Conservation (phyloP, 768 basidiomycete genomes). For the Tephrocybe sp. region DNA sequence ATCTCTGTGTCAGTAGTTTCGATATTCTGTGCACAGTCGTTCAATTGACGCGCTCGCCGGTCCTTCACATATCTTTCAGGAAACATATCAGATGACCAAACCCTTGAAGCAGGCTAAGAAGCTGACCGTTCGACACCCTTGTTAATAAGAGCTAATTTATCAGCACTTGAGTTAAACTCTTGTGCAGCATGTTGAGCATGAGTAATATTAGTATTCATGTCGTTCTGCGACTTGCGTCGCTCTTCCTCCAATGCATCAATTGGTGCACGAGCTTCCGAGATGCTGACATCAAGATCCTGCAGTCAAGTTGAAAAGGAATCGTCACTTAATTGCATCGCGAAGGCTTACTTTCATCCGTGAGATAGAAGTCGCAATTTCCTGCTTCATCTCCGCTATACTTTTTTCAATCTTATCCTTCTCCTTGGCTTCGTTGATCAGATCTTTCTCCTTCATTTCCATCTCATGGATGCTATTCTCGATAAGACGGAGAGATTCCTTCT, state of each 20-base stretch:
- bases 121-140: conserved; percentile 65
- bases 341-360: conserved; percentile 50
- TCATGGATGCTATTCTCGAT: conserved; percentile 62
- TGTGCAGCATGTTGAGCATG: conserved; percentile 58
- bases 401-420: conserved; percentile 59
- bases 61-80: conserved; percentile 70
- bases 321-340: background rate
- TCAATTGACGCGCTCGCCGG: conserved; percentile 58
- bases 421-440: conserved; percentile 54
- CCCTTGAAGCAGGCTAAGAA: background rate
- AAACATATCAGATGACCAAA: background rate
- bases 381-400: conserved; percentile 56
- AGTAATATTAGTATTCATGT: conserved; percentile 45
- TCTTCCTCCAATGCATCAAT: conserved; percentile 63
- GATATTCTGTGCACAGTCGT: conserved; percentile 59
- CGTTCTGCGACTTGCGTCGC: conserved; percentile 47
- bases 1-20: conserved; percentile 40
- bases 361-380: conserved; percentile 48
- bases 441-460: conserved; percentile 61
- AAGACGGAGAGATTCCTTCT: conserved; percentile 48
- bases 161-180: conserved; percentile 64
- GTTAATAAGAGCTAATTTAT: conserved; percentile 60
- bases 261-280: conserved; percentile 61
- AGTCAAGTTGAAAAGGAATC: conserved; percentile 1
- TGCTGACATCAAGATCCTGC: conserved; percentile 65